phyloP scores from a whole-genome alignment of 2,329 filamentous ascomycete genomes.

The Fusarium bulbicola region DNA sequence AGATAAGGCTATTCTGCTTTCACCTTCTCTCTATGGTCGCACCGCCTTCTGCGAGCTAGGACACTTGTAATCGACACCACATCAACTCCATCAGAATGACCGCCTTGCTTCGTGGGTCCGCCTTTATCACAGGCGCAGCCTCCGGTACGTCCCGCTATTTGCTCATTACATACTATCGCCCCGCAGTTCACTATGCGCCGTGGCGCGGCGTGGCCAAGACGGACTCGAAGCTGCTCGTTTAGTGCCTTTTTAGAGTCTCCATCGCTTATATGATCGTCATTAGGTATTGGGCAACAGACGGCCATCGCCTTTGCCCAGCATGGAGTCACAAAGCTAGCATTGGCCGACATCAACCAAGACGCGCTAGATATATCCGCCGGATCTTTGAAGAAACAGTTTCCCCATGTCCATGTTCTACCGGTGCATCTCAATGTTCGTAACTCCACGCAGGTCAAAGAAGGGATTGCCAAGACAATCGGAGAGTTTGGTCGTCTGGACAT shows the following conservation, averaged over 20 bases:
- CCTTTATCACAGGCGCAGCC: conserved; percentile 59
- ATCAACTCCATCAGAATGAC: conserved; percentile 43
- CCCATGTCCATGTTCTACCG: conserved; percentile 51
- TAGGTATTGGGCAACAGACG: conserved; percentile 59
- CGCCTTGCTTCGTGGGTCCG: conserved; percentile 54
- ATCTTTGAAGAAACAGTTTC: conserved; percentile 49
- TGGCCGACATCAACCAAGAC: conserved; percentile 55
- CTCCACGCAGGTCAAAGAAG: conserved; percentile 53
- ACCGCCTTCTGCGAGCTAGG: not conserved
- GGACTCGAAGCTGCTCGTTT: not conserved
- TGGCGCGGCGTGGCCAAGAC: not conserved
- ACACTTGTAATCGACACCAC: not conserved
- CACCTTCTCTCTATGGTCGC: not conserved
- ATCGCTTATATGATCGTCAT: not conserved
- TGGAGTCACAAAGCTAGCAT: conserved; percentile 56
- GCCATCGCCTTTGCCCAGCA: conserved; percentile 58
- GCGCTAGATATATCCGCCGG: conserved; percentile 45
- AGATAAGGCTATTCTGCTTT: not conserved
- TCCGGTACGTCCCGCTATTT: conserved; percentile 49
- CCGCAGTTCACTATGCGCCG: not conserved
- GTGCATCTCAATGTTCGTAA: conserved; percentile 58
- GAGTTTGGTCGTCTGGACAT: conserved; percentile 64
- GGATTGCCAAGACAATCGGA: conserved; percentile 52
- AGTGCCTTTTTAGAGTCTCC: not conserved
- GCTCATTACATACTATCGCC: not conserved